These are phyloP conservation scores for Venturia oleaginea DNA, from an alignment of 2,329 filamentous ascomycete species.

Conservation along the genomic window DNA sequence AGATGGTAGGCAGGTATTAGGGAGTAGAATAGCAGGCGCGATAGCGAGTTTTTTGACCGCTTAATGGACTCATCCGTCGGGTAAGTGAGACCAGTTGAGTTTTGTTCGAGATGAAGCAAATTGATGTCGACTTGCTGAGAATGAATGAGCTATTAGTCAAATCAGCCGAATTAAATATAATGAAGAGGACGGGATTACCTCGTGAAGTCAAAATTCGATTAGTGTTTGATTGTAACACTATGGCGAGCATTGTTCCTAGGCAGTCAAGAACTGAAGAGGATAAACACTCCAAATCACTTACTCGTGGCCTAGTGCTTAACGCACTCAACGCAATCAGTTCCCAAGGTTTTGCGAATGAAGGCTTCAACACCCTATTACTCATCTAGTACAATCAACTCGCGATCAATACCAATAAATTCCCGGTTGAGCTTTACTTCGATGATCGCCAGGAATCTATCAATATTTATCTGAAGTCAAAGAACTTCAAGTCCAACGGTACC, in stretches of 20 bases:
- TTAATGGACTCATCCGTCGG: not conserved
- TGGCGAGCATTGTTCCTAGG: not conserved
- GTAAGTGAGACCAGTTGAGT: not conserved
- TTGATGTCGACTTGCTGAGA: not conserved
- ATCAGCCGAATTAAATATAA: not conserved
- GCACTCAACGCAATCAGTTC: not conserved
- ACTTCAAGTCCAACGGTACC: too few relatives aligned
- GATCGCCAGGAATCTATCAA: too few relatives aligned
- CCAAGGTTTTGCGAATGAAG: not conserved
- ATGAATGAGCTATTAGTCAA: not conserved
- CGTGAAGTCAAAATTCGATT: not conserved
- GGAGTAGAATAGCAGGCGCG: not conserved
- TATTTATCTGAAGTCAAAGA: too few relatives aligned
- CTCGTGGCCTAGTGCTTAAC: too few relatives aligned
- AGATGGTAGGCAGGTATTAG: not conserved
- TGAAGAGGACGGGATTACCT: not conserved
- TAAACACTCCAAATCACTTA: not conserved
- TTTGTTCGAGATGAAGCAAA: not conserved
- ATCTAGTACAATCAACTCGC: too few relatives aligned
- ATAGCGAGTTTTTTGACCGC: not conserved
- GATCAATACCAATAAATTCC: too few relatives aligned
- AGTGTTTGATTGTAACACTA: not conserved
- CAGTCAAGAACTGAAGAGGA: not conserved
- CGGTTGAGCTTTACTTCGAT: too few relatives aligned
- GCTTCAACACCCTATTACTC: too few relatives aligned